Evolutionary conservation across 2,329 filamentous ascomycete genomes (phyloP).

Genomic region (Colletotrichum chlorophyti): DNA sequence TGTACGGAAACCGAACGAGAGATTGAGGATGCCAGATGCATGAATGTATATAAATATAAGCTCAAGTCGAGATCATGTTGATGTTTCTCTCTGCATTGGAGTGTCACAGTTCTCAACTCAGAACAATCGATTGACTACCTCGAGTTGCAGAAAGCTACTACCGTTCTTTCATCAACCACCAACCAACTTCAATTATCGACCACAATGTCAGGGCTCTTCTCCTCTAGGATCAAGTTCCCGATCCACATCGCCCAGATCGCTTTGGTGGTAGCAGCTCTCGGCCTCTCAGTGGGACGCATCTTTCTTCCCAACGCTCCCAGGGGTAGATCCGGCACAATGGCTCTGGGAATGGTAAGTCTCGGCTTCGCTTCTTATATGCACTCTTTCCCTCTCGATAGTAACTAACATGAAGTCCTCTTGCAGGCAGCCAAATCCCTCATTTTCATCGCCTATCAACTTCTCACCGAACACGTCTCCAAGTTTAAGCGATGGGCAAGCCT

Average conservation of each 20-base stretch:
- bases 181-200: no score
- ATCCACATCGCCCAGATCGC: slow-evolving; percentile 24
- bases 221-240: slow-evolving; percentile 15
- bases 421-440: slow-evolving; percentile 46
- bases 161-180: no score
- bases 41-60: slow-evolving; percentile 2
- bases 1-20: slow-evolving; percentile 5
- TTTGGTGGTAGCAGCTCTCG: slow-evolving; percentile 7
- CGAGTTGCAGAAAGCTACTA: no score
- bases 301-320: slow-evolving; percentile 7
- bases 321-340: slow-evolving; percentile 19
- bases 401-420: background rate
- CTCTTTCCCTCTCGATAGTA: no score
- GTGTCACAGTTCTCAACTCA: no score
- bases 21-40: background rate
- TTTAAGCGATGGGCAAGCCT: slow-evolving; percentile 44
- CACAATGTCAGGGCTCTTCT: background rate
- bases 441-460: slow-evolving; percentile 47
- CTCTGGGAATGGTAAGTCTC: slow-evolving; percentile 22
- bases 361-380: no score
- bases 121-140: no score
- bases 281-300: slow-evolving; percentile 18
- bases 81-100: no score
- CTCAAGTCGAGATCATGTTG: background rate
- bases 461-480: slow-evolving; percentile 40